phyloP scores from a whole-genome alignment of 345 rosid genomes.

The Bruguiera sexangula region DNA sequence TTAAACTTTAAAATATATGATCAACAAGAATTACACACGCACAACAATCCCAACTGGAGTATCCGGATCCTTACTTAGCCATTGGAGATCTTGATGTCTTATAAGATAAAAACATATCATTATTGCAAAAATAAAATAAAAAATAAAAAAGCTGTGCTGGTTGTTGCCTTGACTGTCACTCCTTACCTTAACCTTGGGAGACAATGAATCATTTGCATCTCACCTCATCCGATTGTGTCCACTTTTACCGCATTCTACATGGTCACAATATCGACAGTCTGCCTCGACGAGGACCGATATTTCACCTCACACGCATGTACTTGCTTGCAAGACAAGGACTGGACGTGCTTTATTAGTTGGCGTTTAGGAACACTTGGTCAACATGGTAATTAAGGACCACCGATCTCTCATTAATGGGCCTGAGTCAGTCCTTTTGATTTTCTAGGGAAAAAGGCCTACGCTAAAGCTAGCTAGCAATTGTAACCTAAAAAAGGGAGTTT shows the following conservation, averaged over 20 bases:
- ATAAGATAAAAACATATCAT: constrained; percentile 1
- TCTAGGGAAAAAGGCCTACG: no score
- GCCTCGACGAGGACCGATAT: no score
- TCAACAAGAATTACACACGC: constrained; percentile 18
- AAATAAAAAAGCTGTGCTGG: constrained; percentile 19
- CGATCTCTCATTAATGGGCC: no score
- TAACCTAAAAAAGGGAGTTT: no score
- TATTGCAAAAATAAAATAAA: constrained; percentile 15
- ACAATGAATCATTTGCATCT: constrained; percentile 15
- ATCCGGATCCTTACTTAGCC: constrained; percentile 13
- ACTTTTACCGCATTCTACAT: neutral
- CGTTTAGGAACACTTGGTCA: no score
- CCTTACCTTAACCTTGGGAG: constrained; percentile 22
- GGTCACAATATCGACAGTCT: no score
- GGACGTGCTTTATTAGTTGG: no score
- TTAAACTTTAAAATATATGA: constrained; percentile 3
- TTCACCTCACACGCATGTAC: no score
- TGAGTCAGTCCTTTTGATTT: no score
- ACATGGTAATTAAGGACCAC: no score
- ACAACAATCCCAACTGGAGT: constrained; percentile 5
- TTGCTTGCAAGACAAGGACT: no score
- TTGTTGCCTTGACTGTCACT: constrained; percentile 27
- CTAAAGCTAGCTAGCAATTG: no score
- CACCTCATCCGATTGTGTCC: constrained; percentile 11
- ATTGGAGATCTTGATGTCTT: constrained; percentile 8